Conservation (phyloP, 768 basidiomycete genomes). For the Ramaria sp. region DNA sequence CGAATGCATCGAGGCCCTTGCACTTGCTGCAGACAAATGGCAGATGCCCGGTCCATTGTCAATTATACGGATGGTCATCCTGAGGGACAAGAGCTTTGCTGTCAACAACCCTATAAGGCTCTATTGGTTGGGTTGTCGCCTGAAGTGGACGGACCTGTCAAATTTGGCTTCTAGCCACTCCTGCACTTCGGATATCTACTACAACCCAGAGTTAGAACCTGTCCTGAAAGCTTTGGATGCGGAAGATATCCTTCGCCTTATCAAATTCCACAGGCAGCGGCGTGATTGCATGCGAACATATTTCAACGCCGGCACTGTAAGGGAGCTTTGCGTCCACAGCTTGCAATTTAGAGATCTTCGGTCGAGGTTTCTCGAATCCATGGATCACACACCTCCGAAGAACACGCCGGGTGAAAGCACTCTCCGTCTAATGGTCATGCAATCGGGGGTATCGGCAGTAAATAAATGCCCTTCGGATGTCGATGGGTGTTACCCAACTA, state of each 20-base stretch:
- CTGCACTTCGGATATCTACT: neutral
- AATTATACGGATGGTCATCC: conserved; percentile 44
- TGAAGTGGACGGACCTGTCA: neutral
- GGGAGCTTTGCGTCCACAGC: no score
- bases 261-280: neutral
- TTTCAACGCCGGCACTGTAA: neutral
- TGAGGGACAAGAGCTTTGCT: conserved; percentile 19
- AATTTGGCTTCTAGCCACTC: neutral
- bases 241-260: neutral
- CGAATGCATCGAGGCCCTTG: conserved; percentile 42
- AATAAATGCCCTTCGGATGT: no score
- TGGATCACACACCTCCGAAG: no score
- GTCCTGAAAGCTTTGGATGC: neutral
- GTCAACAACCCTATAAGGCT: neutral
- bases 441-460: no score
- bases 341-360: no score
- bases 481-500: no score
- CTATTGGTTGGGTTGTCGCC: neutral
- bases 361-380: no score
- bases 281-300: neutral
- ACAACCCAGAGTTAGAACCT: neutral
- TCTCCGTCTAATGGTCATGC: no score
- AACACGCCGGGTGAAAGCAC: no score
- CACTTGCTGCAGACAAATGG: conserved; percentile 58
- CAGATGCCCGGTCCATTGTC: conserved; percentile 57